Evolutionary conservation across 805 yeast genomes (phyloP).

Genomic region (Candida anglica): DNA sequence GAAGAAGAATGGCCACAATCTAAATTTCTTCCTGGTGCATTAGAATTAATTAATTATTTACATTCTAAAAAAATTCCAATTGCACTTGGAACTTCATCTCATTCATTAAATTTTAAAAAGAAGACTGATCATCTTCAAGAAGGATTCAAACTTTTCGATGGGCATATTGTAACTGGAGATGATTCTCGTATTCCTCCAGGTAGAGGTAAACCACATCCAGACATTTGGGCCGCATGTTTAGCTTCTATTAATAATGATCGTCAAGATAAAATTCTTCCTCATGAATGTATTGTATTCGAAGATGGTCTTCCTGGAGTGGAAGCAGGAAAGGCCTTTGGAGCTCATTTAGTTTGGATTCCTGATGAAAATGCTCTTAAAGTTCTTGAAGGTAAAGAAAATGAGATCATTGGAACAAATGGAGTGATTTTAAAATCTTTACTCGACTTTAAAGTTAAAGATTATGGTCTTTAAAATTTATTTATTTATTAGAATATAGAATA

Average conservation of each 20-base stretch:
- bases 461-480: slow-evolving; percentile 2
- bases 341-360: slow-evolving; percentile 92
- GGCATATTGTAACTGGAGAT: slow-evolving; percentile 82
- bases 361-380: slow-evolving; percentile 65
- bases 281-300: slow-evolving; percentile 87
- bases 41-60: slow-evolving; percentile 57
- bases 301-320: slow-evolving; percentile 92
- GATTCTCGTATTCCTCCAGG: slow-evolving; percentile 79
- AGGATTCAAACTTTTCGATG: slow-evolving; percentile 61
- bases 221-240: slow-evolving; percentile 85
- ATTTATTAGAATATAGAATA: too few species aligned
- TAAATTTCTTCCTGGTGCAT: slow-evolving; percentile 79
- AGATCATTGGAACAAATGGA: slow-evolving; percentile 54
- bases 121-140: slow-evolving; percentile 69
- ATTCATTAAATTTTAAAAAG: slow-evolving; percentile 50
- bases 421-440: slow-evolving; percentile 49
- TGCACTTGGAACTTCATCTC: slow-evolving; percentile 89
- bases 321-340: slow-evolving; percentile 81
- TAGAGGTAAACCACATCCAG: slow-evolving; percentile 90
- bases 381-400: slow-evolving; percentile 46
- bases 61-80: slow-evolving; percentile 59
- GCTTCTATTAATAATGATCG: slow-evolving; percentile 60
- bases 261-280: slow-evolving; percentile 49
- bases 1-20: slow-evolving; percentile 58
- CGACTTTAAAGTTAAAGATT: slow-evolving; percentile 41